These are phyloP conservation scores for Aspergillus panamensis DNA, from an alignment of 495 filamentous ascomycete species.

Conservation along the genomic window DNA sequence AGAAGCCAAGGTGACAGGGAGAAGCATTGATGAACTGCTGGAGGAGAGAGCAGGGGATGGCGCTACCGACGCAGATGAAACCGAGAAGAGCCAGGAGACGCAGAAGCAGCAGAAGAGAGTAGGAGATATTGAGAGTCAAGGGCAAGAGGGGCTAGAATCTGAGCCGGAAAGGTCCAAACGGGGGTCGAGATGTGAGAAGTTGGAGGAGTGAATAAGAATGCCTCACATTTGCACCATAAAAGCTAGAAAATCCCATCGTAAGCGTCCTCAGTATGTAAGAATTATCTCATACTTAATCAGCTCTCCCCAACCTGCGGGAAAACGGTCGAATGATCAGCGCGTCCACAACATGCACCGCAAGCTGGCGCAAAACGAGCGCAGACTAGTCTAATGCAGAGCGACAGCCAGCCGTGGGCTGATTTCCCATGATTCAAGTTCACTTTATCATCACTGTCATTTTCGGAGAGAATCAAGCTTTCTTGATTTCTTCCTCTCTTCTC, in stretches of 20 bases:
- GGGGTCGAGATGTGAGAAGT: too few species aligned
- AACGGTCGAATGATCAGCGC: slow-evolving; percentile 1
- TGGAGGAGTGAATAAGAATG: too few species aligned
- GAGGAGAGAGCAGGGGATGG: slow-evolving; percentile 15
- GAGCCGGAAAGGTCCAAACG: background rate
- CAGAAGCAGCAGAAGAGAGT: background rate
- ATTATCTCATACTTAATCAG: too few species aligned
- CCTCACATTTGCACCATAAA: background rate
- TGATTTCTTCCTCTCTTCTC: too few species aligned
- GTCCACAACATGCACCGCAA: slow-evolving; percentile 3
- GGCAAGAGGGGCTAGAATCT: background rate
- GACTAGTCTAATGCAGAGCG: slow-evolving; percentile 1
- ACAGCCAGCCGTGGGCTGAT: background rate
- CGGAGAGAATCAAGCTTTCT: too few species aligned
- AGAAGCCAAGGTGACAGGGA: slow-evolving; percentile 53
- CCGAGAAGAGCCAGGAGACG: background rate
- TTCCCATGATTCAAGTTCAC: too few species aligned
- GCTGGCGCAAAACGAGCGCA: background rate
- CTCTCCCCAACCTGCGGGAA: background rate
- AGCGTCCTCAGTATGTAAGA: too few species aligned
- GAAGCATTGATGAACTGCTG: slow-evolving; percentile 63
- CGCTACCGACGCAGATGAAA: slow-evolving; percentile 1
- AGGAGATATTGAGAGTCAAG: slow-evolving; percentile 1
- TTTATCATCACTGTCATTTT: too few species aligned
- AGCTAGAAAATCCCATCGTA: too few species aligned